These are phyloP conservation scores for Chlamydomonas reinhardtii DNA, from an alignment of 163 green algal species.

Conservation along the genomic window DNA sequence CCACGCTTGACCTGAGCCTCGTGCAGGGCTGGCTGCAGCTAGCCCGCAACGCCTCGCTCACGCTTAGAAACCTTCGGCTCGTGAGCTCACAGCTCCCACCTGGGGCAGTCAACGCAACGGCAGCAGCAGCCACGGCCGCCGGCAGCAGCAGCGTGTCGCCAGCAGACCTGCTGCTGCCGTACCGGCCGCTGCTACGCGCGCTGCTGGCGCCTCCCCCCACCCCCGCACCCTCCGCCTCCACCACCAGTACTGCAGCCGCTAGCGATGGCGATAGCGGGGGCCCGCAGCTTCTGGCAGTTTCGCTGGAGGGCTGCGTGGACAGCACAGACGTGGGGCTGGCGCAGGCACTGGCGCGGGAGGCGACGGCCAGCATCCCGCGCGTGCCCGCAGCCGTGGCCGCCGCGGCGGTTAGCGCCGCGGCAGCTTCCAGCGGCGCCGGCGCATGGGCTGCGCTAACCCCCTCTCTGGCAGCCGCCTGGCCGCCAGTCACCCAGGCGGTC, in stretches of 20 bases:
- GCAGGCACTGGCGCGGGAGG: neutral
- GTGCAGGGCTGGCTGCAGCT: slow-evolving; percentile 10
- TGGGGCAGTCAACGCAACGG: neutral
- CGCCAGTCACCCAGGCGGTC: neutral
- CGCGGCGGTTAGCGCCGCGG: neutral
- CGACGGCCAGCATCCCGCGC: neutral
- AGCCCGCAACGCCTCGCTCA: neutral
- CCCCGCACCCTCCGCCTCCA: neutral
- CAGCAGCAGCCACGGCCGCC: too few species aligned
- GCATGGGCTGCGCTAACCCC: neutral
- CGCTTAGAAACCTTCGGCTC: neutral
- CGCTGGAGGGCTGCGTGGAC: slow-evolving; percentile 20
- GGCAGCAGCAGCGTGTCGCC: too few species aligned
- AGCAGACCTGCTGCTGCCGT: neutral
- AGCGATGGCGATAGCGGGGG: too few species aligned
- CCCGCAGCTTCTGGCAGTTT: neutral
- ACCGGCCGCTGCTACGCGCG: slow-evolving; percentile 1
- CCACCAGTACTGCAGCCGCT: too few species aligned
- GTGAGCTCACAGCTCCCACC: neutral
- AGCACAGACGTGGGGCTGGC: neutral
- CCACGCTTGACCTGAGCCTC: neutral
- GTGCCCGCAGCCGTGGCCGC: neutral
- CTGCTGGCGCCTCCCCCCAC: neutral
- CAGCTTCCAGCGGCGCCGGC: neutral
- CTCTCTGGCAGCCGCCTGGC: neutral